Evolutionary conservation across 306 rosid genomes (phyloP), one percentile per base, ranked within the genome.

Genomic region (Benincasa hispida): DNA sequence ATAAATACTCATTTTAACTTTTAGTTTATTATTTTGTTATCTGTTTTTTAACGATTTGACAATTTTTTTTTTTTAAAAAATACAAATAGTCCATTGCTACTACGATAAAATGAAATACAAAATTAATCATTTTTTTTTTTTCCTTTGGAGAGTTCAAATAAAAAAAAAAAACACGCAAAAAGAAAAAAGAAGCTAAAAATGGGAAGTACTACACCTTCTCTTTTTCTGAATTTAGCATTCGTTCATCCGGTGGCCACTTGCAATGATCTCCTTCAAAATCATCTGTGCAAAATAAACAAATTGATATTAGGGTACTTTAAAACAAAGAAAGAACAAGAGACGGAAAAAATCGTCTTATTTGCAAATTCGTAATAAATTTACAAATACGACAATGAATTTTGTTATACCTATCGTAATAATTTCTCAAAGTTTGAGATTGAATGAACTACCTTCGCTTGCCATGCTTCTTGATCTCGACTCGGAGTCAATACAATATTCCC

Each of bases 401-500:
- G 17, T 59, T 24, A 59, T 4, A n/a, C n/a, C 8, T 1, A 1
- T 10, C 0, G 9, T 21, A 21, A 57, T 11, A 24, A n/a, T 21
- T 53, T 5, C 0, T 3, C 5, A 3, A 17, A 17, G 55, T 50
- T 50, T 50, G 8, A 50, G 2, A 47, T 47, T 4, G 53, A 47
- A 3, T 14, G 2, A 6, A 5, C 8, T 50, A 67, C 74, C 74
- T 67, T 67, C 51, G 18, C 53, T 67, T 18, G 3, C 5, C 28
- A 35, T 18, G 25, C 73, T 66, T 9, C 51, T 67, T 19, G 51
- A 39, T 30, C 32, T 28, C 1, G 51, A 6, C 0, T 4, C 35
- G 14, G 79, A 76, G 18, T 34, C 42, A 57, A 35, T 24, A 69
- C 89, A 91, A 58, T 91, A 91, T 11, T 86, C 90, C 48, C 88